Conservation (phyloP, 768 basidiomycete species). For the Suillus subaureus region DNA sequence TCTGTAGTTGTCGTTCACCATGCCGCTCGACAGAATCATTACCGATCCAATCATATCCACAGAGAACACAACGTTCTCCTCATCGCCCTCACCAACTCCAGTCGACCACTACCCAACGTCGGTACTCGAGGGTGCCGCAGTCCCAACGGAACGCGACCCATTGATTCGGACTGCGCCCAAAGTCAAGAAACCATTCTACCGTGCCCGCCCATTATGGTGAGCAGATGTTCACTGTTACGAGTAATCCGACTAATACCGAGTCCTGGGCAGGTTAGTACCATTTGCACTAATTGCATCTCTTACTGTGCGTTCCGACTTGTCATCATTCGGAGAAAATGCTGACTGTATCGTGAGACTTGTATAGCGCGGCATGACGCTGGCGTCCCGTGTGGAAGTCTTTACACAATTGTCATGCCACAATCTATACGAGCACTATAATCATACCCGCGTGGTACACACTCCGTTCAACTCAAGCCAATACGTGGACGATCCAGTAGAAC, state of each 20-base stretch:
- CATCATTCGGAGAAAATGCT: slow-evolving; percentile 3
- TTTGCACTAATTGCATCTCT: slow-evolving; percentile 67
- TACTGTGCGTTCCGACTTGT: slow-evolving; percentile 48
- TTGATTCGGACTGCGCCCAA: slow-evolving; percentile 28
- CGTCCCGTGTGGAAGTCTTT: slow-evolving; percentile 79
- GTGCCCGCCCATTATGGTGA: slow-evolving; percentile 51
- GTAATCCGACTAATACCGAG: neutral
- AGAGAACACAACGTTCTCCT: slow-evolving; percentile 33
- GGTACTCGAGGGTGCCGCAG: slow-evolving; percentile 4
- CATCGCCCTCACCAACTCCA: slow-evolving; percentile 21
- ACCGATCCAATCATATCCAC: slow-evolving; percentile 38
- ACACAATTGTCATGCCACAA: slow-evolving; percentile 73
- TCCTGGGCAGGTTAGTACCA: slow-evolving; percentile 61
- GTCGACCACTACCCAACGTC: slow-evolving; percentile 20
- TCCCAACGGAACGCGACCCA: slow-evolving; percentile 35
- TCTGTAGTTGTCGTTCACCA: slow-evolving; percentile 3
- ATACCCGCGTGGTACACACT: slow-evolving; percentile 19
- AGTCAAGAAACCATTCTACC: slow-evolving; percentile 49
- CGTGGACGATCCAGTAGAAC: slow-evolving; percentile 10
- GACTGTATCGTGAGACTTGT: slow-evolving; percentile 10
- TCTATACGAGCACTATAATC: slow-evolving; percentile 49
- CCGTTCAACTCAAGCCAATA: slow-evolving; percentile 8
- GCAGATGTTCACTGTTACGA: neutral
- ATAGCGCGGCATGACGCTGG: slow-evolving; percentile 79
- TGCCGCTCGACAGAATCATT: slow-evolving; percentile 34